Evolutionary conservation across 2,329 filamentous ascomycete genomes (phyloP).

Genomic region (Pezicula neosporulosa): DNA sequence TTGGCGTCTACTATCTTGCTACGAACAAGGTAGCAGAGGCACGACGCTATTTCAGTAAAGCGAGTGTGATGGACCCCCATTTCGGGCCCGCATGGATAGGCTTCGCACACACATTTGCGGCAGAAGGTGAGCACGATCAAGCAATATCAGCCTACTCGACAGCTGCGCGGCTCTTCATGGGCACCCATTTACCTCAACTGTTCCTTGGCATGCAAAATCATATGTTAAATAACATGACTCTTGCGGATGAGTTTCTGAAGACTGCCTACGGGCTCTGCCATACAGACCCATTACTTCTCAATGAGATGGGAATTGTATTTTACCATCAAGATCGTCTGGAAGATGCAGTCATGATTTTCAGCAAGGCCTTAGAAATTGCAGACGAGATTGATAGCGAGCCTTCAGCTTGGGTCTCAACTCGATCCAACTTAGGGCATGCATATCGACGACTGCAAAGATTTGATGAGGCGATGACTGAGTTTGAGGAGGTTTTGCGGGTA

Average conservation of each 20-base stretch:
- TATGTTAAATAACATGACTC: conserved; percentile 87
- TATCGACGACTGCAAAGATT: conserved; percentile 69
- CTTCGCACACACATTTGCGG: conserved; percentile 96
- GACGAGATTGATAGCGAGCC: conserved; percentile 79
- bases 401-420: conserved; percentile 76
- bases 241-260: conserved; percentile 92
- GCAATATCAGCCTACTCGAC: conserved; percentile 97
- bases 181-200: conserved; percentile 90
- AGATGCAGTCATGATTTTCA: conserved; percentile 75
- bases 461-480: conserved; percentile 71
- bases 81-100: conserved; percentile 98
- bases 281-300: conserved; percentile 84
- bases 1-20: conserved; percentile 90
- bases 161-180: conserved; percentile 90
- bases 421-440: conserved; percentile 87
- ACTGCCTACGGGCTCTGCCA: conserved; percentile 81
- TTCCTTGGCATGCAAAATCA: conserved; percentile 99
- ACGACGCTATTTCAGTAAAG: conserved; percentile 93
- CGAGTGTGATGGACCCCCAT: conserved; percentile 95
- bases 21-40: conserved; percentile 91
- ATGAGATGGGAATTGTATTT: conserved; percentile 93
- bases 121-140: conserved; percentile 96
- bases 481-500: conserved; percentile 81
- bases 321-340: conserved; percentile 83
- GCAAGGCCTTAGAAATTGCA: conserved; percentile 71